Percentiles rank a stretch among this genome's conserved stretches.
phyloP scores from a whole-genome alignment of 2,329 filamentous ascomycete species.

The Cordyceps fumosorosea region DNA sequence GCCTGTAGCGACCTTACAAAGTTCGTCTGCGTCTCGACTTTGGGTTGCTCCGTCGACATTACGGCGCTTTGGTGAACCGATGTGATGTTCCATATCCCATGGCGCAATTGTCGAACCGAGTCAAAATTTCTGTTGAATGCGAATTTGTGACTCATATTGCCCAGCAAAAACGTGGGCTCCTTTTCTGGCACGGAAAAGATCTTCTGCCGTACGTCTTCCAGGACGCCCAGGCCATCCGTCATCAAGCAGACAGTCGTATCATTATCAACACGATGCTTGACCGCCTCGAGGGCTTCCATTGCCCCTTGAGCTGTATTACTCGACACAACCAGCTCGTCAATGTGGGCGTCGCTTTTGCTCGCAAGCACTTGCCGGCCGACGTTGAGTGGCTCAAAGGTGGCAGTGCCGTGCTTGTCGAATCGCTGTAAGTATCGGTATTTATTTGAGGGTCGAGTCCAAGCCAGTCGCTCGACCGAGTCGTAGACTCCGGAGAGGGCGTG shows the following conservation, averaged over 20 bases:
- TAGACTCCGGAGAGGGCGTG: conserved; percentile 36
- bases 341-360: conserved; percentile 40
- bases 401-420: conserved; percentile 14
- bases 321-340: conserved; percentile 66
- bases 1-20: conserved; percentile 17
- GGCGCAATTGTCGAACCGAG: conserved; percentile 32
- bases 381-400: conserved; percentile 14
- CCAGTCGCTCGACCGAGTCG: conserved; percentile 32
- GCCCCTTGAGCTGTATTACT: conserved; percentile 50
- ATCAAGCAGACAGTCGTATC: conserved; percentile 69
- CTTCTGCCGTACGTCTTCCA: conserved; percentile 67
- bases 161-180: conserved; percentile 71
- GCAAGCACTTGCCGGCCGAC: conserved; percentile 1
- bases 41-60: conserved; percentile 15
- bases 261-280: conserved; percentile 60
- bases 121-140: conserved; percentile 32
- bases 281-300: conserved; percentile 47
- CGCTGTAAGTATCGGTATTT: conserved; percentile 27
- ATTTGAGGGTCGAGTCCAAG: conserved; percentile 21
- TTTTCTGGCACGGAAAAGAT: conserved; percentile 60
- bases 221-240: conserved; percentile 74
- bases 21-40: conserved; percentile 17
- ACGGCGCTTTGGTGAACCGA: conserved; percentile 12
- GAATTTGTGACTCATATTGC: conserved; percentile 48
- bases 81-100: conserved; percentile 27